Base-by-base conservation (phyloP, 768 basidiomycete genomes). In the Dioszegia hungarica region DNA sequence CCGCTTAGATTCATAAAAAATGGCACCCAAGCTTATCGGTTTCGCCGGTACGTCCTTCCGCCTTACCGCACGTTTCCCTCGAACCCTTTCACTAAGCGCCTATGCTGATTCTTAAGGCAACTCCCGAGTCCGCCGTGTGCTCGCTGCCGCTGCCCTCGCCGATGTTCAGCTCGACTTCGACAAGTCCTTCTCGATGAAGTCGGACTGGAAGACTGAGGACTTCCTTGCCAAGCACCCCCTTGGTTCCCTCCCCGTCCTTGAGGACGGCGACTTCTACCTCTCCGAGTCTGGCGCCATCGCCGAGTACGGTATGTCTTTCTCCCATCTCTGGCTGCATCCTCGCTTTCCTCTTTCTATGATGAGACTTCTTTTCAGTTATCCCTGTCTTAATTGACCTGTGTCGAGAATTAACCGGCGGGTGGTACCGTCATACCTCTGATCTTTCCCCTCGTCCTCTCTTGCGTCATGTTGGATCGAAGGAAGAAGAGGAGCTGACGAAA, bases 231-330 rank as follows among this genome's bases (percentile, higher is more conserved):
- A 91, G 77, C 92, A 77, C 75, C 75, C 77, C 47, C 58, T 74
- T 40, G 72, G 72, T 38, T 73, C 63, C 61, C 66, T 94, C 65
- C 94, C 95, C 25, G 86, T 87, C 34, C 82, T 87, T 51, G 89
- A 91, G 75, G 80, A 82, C 41, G 77, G 79, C 14, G 84, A 90
- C 75, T 90, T 90, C 54, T 83, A 90, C 81, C 82, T 80, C 70
- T 79, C 95, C 57, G 94, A 94, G 80, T 81, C 83, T 54, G 73
- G 78, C 53, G 84, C 90, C 45, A 90, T 98, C 77, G 87, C 90
- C 43, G 85, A 84, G 56, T 92, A 94, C 79, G 67, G 94, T 97
- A 78, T 84, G 91, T 86, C 15, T 53, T 44, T 64, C 33, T 46
- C 57, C 36, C 22, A 14, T 24, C 14, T 15, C 19, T n/a, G 15